Base-by-base conservation (phyloP, 371 early-diverging fungal genomes). In the Batkoa obscura region DNA sequence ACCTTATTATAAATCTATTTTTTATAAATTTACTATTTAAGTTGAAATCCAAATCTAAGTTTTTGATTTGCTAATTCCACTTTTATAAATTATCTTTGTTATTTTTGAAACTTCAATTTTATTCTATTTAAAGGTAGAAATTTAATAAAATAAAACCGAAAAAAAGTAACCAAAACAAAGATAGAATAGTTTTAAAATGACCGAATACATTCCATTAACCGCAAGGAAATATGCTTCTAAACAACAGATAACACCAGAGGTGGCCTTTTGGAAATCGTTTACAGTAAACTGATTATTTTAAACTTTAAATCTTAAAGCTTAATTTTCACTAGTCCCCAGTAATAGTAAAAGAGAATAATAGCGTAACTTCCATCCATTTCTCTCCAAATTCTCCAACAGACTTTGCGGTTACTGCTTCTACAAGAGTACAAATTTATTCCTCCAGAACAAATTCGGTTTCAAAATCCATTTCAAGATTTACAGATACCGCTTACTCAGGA, bases 381-480 rank as follows among this genome's bases (percentile, higher is more conserved):
- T 84, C 85, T 54, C 85, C 83, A 34, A 62, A 74, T n/a, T 67
- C 77, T 56, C 94, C 93, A 5, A 73, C 87, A 65, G 87, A 89
- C 64, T 86, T 93, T 64, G 85, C 88, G 12, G 86, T 90, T 31
- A 81, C 94, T 6, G 77, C 86, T 12, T 88, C 93, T 31, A 74
- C 90, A 49, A 80, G 90, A 56, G 84, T 95, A 43, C 92, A 93
- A 64, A 73, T 95, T 51, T 95, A 94, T 72, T 78, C 76, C 55
- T 71, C 86, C 47, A 76, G 79, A 60, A 78, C 83, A 54, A 77
- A 76, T 64, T 42, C 74, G 66, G 68, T 83, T 50, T 86, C 83
- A 63, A 87, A 87, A 71, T 81, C 89, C 8, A 80, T 94, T 59
- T 80, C 89, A 47, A 80, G 94, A 55, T 94, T 96, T 68, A 84